Conservation (phyloP, 2,329 filamentous ascomycete species). For the Ceratocystis harringtonii region DNA sequence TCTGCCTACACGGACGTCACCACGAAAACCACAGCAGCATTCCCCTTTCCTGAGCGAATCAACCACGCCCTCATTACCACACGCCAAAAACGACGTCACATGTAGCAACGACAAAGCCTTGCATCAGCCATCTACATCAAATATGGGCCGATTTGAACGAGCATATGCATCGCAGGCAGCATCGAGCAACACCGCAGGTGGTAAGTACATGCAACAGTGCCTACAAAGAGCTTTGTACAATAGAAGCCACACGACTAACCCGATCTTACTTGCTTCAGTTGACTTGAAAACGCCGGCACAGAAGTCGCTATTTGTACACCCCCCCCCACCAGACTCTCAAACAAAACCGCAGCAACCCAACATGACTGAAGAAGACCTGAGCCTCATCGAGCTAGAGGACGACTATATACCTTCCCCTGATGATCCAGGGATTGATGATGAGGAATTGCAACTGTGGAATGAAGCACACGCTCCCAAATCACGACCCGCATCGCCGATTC, state of each 20-base stretch:
- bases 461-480: constrained; percentile 29
- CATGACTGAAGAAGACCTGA: neutral
- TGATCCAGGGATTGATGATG: constrained; percentile 26
- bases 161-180: constrained; percentile 15
- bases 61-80: neutral
- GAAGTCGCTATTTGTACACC: neutral
- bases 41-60: neutral
- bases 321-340: neutral
- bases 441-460: constrained; percentile 28
- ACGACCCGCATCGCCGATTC: constrained; percentile 26
- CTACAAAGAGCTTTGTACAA: neutral
- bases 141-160: constrained; percentile 13
- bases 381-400: constrained; percentile 28
- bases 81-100: neutral
- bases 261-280: neutral
- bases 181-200: neutral
- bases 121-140: neutral
- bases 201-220: neutral
- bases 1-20: constrained; percentile 11
- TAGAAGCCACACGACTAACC: neutral
- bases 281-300: neutral
- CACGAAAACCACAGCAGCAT: neutral
- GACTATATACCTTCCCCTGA: constrained; percentile 25
- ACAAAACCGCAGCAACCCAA: neutral
- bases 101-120: neutral